Evolutionary conservation across 1,139 yeast genomes (phyloP).

Genomic region (Candida gigantensis): DNA sequence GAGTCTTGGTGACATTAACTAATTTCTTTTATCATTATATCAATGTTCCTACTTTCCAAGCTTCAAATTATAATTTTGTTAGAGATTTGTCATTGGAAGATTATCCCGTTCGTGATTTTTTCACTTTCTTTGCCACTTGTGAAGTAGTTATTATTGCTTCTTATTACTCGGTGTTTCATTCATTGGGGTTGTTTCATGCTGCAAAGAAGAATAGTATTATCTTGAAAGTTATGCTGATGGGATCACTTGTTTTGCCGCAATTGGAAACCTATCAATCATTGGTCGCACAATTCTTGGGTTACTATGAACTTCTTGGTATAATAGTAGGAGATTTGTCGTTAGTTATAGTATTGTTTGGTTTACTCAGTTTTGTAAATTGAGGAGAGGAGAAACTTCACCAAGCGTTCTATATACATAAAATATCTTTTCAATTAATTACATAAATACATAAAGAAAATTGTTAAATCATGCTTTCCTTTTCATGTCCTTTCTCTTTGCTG

Average conservation of each 20-base stretch:
- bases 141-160: slow-evolving; percentile 39
- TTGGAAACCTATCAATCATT: slow-evolving; percentile 31
- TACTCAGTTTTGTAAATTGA: slow-evolving; percentile 26
- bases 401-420: slow-evolving; percentile 13
- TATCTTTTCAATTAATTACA: neutral
- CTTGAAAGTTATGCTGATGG: slow-evolving; percentile 33
- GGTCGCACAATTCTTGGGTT: slow-evolving; percentile 32
- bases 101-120: slow-evolving; percentile 23
- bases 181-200: slow-evolving; percentile 24
- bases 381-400: neutral
- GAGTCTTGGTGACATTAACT: slow-evolving; percentile 26
- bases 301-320: slow-evolving; percentile 41
- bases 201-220: slow-evolving; percentile 24
- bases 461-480: slow-evolving; percentile 17
- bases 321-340: slow-evolving; percentile 41
- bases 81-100: slow-evolving; percentile 20
- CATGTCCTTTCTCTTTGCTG: slow-evolving; percentile 44
- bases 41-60: slow-evolving; percentile 24
- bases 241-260: slow-evolving; percentile 39
- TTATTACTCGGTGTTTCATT: slow-evolving; percentile 33
- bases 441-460: neutral
- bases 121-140: slow-evolving; percentile 30
- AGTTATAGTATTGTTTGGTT: slow-evolving; percentile 42
- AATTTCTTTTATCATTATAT: slow-evolving; percentile 40
- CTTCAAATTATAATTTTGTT: slow-evolving; percentile 33